Evolutionary conservation across 2,329 filamentous ascomycete genomes (phyloP).

Genomic region (Fusarium brevicatenulatum): DNA sequence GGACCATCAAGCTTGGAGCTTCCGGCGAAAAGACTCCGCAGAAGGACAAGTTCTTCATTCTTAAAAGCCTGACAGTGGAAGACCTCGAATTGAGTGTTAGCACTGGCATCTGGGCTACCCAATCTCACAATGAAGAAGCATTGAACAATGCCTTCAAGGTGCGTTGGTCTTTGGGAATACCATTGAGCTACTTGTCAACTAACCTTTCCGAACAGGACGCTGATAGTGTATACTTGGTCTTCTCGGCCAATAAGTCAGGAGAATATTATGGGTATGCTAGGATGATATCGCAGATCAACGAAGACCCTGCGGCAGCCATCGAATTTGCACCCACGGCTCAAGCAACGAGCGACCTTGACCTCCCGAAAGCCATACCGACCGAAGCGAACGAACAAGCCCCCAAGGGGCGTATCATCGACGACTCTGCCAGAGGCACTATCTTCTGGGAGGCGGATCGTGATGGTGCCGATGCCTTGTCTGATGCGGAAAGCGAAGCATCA

Average conservation of each 20-base stretch:
- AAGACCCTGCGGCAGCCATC: constrained; percentile 76
- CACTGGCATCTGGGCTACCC: constrained; percentile 92
- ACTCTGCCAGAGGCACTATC: constrained; percentile 92
- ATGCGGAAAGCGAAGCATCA: constrained; percentile 53
- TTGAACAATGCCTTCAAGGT: constrained; percentile 88
- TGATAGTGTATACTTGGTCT: constrained; percentile 89
- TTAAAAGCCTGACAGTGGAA: constrained; percentile 92
- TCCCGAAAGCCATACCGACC: constrained; percentile 83
- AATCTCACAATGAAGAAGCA: constrained; percentile 88
- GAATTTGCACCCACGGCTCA: constrained; percentile 75
- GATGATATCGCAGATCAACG: constrained; percentile 86
- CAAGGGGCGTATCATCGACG: constrained; percentile 88
- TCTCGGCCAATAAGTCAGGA: constrained; percentile 96
- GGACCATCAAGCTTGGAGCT: neutral
- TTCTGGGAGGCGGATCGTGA: constrained; percentile 89
- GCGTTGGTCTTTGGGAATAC: constrained; percentile 39
- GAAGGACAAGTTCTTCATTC: constrained; percentile 85
- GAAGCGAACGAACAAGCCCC: constrained; percentile 81
- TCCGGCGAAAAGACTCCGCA: constrained; percentile 37
- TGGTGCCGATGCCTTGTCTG: constrained; percentile 57
- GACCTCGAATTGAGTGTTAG: constrained; percentile 89
- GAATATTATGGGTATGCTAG: constrained; percentile 96
- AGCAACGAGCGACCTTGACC: constrained; percentile 67
- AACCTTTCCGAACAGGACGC: constrained; percentile 63
- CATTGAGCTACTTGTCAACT: neutral